Evolutionary conservation across 2,329 filamentous ascomycete species (phyloP).

Genomic region (Talaromyces piceae): DNA sequence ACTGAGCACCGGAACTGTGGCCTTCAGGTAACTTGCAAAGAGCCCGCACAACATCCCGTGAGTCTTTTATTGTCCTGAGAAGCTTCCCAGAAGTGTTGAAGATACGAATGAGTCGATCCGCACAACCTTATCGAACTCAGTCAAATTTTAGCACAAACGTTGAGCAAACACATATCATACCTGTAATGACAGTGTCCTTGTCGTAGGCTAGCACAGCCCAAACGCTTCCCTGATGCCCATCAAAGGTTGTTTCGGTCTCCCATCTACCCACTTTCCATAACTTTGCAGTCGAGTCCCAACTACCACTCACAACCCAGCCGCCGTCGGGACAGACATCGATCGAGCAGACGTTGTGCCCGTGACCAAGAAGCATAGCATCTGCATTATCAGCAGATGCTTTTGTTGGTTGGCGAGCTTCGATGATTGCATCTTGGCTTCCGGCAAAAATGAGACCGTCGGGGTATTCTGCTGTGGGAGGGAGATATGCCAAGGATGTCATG

Average conservation of each 20-base stretch:
- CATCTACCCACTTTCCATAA: slow-evolving; percentile 82
- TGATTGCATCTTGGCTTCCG: slow-evolving; percentile 84
- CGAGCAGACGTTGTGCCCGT: slow-evolving; percentile 80
- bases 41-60: slow-evolving; percentile 79
- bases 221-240: slow-evolving; percentile 72
- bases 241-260: slow-evolving; percentile 65
- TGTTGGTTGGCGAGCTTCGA: slow-evolving; percentile 73
- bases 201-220: slow-evolving; percentile 89
- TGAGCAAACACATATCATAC: slow-evolving; percentile 23
- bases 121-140: slow-evolving; percentile 52
- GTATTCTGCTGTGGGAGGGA: slow-evolving; percentile 59
- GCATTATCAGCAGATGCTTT: slow-evolving; percentile 65
- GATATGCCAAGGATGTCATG: slow-evolving; percentile 75
- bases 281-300: slow-evolving; percentile 85
- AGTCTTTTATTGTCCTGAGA: slow-evolving; percentile 58
- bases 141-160: neutral
- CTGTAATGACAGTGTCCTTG: slow-evolving; percentile 69
- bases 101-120: slow-evolving; percentile 81
- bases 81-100: slow-evolving; percentile 63
- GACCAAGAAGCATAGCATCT: slow-evolving; percentile 77
- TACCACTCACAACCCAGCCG: slow-evolving; percentile 74
- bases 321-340: slow-evolving; percentile 69
- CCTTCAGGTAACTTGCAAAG: slow-evolving; percentile 69
- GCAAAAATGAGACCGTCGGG: slow-evolving; percentile 78
- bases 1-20: slow-evolving; percentile 78